Conservation (phyloP, 2,329 filamentous ascomycete genomes). For the Dactylellina leptospora region DNA sequence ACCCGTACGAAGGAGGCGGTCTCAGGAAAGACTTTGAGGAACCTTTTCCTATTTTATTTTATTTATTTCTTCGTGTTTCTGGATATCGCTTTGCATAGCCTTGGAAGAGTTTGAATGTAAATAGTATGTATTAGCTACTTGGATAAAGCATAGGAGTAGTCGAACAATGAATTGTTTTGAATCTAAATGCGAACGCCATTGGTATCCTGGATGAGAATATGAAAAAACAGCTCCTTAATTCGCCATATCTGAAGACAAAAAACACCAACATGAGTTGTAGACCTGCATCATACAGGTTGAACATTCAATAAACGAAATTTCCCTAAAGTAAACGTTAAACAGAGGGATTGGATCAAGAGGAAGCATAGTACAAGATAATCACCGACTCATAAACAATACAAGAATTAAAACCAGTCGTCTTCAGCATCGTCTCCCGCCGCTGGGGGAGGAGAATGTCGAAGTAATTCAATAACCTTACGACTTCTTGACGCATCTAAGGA, state of each 20-base stretch:
- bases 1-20: constrained; percentile 9
- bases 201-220: neutral
- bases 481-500: constrained; percentile 47
- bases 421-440: constrained; percentile 26
- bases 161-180: neutral
- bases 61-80: neutral
- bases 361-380: neutral
- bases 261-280: too few species aligned
- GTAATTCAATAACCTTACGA: constrained; percentile 43
- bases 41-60: neutral
- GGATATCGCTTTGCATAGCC: too few species aligned
- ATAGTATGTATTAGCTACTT: neutral
- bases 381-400: neutral
- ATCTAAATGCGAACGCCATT: neutral
- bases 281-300: neutral
- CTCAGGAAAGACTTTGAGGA: constrained; percentile 1
- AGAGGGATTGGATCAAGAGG: too few species aligned
- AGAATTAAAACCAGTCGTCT: constrained; percentile 42
- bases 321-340: neutral
- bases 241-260: neutral
- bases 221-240: neutral
- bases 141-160: too few species aligned
- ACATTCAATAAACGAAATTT: neutral
- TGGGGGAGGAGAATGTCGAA: constrained; percentile 32
- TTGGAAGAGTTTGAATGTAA: neutral